These are phyloP conservation scores for Yamadazyma triangularis DNA, from an alignment of 1,139 yeast species.

Conservation along the genomic window DNA sequence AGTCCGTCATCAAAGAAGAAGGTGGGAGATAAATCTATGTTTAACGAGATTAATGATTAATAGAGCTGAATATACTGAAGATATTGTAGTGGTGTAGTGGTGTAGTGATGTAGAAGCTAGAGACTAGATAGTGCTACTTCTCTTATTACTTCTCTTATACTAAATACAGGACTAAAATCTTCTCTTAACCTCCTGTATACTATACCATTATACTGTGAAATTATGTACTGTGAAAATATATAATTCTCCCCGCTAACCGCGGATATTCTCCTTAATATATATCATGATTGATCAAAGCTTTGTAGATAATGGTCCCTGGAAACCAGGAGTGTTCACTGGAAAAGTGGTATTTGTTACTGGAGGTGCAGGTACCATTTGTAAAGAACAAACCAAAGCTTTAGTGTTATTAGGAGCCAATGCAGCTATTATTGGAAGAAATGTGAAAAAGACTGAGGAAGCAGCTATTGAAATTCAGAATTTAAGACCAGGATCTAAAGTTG, in stretches of 20 bases:
- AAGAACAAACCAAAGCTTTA: conserved; percentile 81
- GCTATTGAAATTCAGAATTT: conserved; percentile 60
- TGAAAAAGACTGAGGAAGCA: conserved; percentile 56
- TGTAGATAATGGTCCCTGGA: conserved; percentile 14
- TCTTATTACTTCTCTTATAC: no score
- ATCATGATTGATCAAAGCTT: conserved; percentile 3
- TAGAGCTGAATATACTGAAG: no score
- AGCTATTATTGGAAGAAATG: conserved; percentile 76
- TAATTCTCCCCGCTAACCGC: no score
- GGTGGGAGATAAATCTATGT: neutral
- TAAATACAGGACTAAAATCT: no score
- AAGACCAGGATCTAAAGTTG: conserved; percentile 57
- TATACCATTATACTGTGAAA: no score
- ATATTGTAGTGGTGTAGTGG: no score
- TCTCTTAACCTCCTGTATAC: no score
- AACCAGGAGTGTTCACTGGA: conserved; percentile 65
- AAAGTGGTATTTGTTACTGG: conserved; percentile 92
- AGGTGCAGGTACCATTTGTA: conserved; percentile 90
- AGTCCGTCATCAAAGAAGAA: neutral
- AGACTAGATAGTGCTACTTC: no score
- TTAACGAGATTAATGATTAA: neutral
- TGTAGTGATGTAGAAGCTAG: no score
- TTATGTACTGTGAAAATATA: no score
- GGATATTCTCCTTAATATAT: no score
- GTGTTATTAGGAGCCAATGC: conserved; percentile 82